Conservation (phyloP, 169 alveolate genomes). For the Perkinsus olseni region DNA sequence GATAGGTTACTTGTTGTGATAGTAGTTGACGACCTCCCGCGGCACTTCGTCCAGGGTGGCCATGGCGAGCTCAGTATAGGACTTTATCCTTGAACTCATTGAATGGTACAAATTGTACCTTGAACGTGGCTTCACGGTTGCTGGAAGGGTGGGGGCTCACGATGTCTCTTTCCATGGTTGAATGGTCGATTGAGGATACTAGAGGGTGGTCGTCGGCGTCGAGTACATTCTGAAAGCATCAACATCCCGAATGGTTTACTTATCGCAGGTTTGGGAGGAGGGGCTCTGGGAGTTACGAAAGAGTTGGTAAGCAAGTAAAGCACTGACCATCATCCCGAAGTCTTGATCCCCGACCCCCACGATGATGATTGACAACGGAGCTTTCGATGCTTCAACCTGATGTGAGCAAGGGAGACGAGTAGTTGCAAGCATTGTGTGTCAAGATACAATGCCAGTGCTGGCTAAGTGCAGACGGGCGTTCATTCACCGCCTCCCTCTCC, state of each 20-base stretch:
- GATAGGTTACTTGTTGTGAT: background rate
- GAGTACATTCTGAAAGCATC: constrained; percentile 5
- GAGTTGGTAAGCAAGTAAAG: too few species aligned
- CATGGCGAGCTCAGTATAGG: constrained; percentile 11
- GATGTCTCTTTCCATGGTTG: constrained; percentile 11
- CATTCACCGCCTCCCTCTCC: too few species aligned
- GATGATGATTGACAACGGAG: constrained; percentile 36
- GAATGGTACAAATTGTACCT: constrained; percentile 14
- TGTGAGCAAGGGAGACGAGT: background rate
- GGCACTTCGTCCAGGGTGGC: constrained; percentile 16
- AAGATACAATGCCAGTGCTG: too few species aligned
- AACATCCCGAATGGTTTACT: too few species aligned
- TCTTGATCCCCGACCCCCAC: constrained; percentile 59
- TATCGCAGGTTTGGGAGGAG: background rate
- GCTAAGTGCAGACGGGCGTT: too few species aligned
- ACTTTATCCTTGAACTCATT: background rate
- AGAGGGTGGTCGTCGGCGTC: constrained; percentile 45
- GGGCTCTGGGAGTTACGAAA: background rate
- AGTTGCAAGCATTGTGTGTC: too few species aligned
- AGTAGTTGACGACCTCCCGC: constrained; percentile 9
- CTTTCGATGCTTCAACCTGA: background rate
- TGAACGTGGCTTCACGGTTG: background rate
- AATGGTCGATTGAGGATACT: background rate
- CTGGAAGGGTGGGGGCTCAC: background rate
- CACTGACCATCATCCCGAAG: constrained; percentile 24